Base-by-base conservation (phyloP, 2,329 filamentous ascomycete genomes). In the Plectosphaerella sp. region DNA sequence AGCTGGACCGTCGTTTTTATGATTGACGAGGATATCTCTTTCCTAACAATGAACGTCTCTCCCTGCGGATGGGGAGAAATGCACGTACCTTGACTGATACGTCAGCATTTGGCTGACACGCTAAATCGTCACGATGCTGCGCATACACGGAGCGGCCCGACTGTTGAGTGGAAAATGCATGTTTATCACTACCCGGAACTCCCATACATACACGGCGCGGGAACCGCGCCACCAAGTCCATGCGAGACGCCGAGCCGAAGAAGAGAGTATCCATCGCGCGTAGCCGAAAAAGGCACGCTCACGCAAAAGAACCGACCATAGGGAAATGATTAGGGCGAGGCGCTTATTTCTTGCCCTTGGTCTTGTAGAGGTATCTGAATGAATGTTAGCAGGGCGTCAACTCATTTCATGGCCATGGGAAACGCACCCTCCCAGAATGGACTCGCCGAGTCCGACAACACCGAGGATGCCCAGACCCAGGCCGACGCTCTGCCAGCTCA, bases 391-490 rank as follows among this genome's bases (percentile, higher is more conserved):
- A 3, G 5, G 9, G 20, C 12, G 14, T 46, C 12, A 14, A 18
- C 3, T 5, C 11, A 22, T 22, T 22, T 22, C 22, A 22, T 5
- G 22, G 22, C 22, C 3, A 22, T 22, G 22, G 12, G 12, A 67
- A 46, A 73, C 69, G 55, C 69, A 82, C 66, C 70, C 65, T 49
- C 75, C 75, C 45, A 83, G 59, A 24, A 78, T 63, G 15, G 73
- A 70, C 68, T 84, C 77, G 2, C 74, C 69, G 14, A 72, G 68
- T 20, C 77, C 77, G 2, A 82, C 75, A 6, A 70, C 67, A 4
- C 75, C 72, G 3, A 81, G 49, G 39, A 83, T 71, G 42, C 78
- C 78, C 11, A 77, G 66, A 5, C 80, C 80, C 1, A 80, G 52
- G 16, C 78, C 75, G 15, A 76, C 67, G 52, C 67, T 70, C 68